A percentile compares a stretch with the other conserved stretches of the same genome.
Evolutionary conservation across 176 grass and related monocot species (phyloP).

Genomic region (Carex cristatella): DNA sequence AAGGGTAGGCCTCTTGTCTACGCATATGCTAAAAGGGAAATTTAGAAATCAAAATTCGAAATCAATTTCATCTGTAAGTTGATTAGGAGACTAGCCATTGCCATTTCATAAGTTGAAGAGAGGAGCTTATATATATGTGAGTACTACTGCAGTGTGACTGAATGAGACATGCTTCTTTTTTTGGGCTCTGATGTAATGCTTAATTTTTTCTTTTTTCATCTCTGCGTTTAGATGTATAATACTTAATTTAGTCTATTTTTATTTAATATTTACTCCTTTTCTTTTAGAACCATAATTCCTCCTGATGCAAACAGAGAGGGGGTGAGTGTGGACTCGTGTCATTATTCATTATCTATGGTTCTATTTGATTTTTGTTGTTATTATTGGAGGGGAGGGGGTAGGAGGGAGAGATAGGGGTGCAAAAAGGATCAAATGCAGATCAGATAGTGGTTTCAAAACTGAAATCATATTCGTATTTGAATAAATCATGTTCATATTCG

Average conservation of each 20-base stretch:
- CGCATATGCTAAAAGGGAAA: background rate
- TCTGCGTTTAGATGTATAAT: slow-evolving; percentile 1
- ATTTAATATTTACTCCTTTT: background rate
- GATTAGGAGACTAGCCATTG: background rate
- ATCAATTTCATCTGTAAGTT: background rate
- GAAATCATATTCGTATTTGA: too few species aligned
- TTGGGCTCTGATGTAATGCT: background rate
- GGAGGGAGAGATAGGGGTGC: too few species aligned
- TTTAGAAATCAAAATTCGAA: background rate
- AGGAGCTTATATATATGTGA: background rate
- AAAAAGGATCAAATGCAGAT: too few species aligned
- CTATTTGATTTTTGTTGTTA: too few species aligned
- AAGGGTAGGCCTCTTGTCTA: background rate
- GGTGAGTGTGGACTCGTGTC: too few species aligned
- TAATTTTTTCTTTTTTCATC: background rate
- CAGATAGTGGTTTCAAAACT: too few species aligned
- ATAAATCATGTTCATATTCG: too few species aligned
- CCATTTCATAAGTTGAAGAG: background rate
- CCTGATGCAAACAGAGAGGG: too few species aligned
- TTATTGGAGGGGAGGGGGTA: too few species aligned
- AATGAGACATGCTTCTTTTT: background rate
- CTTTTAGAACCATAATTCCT: background rate
- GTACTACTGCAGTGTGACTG: background rate
- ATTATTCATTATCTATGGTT: too few species aligned
- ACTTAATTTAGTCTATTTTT: background rate